These are phyloP conservation scores for Psilocybe sp. DNA, from an alignment of 768 basidiomycete genomes.

Conservation along the genomic window DNA sequence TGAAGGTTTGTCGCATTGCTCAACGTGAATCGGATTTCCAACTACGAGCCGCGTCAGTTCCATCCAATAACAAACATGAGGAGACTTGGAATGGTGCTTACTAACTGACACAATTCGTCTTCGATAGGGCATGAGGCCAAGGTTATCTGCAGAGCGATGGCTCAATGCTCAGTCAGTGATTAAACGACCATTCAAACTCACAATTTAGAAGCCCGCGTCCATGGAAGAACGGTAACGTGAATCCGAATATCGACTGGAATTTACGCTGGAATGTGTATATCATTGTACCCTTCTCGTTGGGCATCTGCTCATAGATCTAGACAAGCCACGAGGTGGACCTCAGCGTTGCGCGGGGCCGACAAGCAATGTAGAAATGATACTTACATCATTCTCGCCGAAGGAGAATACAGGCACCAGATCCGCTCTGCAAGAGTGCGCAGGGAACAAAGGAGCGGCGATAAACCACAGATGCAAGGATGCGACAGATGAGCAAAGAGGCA, in stretches of 20 bases:
- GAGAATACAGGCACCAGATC: conserved; percentile 97
- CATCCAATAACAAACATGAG: not conserved
- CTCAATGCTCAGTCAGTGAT: not conserved
- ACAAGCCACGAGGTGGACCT: not conserved
- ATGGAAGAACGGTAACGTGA: conserved; percentile 96
- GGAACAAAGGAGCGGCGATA: too few species aligned
- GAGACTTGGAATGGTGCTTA: conserved; percentile 44
- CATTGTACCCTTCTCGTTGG: conserved; percentile 89
- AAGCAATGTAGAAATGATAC: conserved; percentile 19
- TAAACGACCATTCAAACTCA: conserved; percentile 34
- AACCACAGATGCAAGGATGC: not conserved
- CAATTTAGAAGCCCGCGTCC: conserved; percentile 95
- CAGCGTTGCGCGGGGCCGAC: not conserved
- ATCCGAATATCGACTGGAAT: conserved; percentile 91
- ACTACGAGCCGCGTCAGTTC: conserved; percentile 48
- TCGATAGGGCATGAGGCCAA: conserved; percentile 95
- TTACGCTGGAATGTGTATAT: conserved; percentile 84
- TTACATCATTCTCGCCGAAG: conserved; percentile 97
- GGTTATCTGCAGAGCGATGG: conserved; percentile 60
- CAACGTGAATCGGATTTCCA: conserved; percentile 83
- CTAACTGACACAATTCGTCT: conserved; percentile 94
- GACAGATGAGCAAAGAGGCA: not conserved
- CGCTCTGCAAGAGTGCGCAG: conserved; percentile 48
- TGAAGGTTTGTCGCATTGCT: conserved; percentile 76
- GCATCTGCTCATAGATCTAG: conserved; percentile 96